Evolutionary conservation across 2,329 filamentous ascomycete genomes (phyloP).

Genomic region (Diaporthe helianthi): DNA sequence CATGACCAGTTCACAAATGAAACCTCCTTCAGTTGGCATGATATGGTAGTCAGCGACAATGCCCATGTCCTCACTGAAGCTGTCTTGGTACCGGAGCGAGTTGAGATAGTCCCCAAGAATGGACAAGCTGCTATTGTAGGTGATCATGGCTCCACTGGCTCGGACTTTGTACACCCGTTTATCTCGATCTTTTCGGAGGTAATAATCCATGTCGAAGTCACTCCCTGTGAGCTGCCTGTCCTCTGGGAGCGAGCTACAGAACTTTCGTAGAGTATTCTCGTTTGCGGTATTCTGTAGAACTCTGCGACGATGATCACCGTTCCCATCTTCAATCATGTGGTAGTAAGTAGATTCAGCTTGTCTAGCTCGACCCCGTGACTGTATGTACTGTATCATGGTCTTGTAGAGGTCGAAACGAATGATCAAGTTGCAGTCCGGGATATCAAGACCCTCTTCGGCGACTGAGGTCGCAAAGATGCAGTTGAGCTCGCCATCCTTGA

Average conservation of each 20-base stretch:
- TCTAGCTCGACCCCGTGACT: slow-evolving; percentile 87
- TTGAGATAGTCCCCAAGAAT: slow-evolving; percentile 78
- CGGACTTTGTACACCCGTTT: slow-evolving; percentile 66
- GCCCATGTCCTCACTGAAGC: slow-evolving; percentile 38
- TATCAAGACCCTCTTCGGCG: slow-evolving; percentile 72
- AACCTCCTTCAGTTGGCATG: slow-evolving; percentile 62
- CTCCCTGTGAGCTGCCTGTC: slow-evolving; percentile 73
- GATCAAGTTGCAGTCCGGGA: slow-evolving; percentile 71
- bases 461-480: slow-evolving; percentile 73
- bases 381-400: slow-evolving; percentile 93
- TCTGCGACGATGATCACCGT: slow-evolving; percentile 64
- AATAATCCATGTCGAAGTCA: slow-evolving; percentile 62
- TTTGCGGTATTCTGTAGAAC: slow-evolving; percentile 66
- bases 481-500: slow-evolving; percentile 65
- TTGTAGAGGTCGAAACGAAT: slow-evolving; percentile 85
- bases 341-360: slow-evolving; percentile 80
- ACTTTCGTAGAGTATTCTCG: slow-evolving; percentile 71
- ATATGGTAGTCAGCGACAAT: slow-evolving; percentile 67
- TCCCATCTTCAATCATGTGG: slow-evolving; percentile 80
- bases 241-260: slow-evolving; percentile 76
- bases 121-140: slow-evolving; percentile 74
- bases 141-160: slow-evolving; percentile 78
- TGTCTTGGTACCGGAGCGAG: slow-evolving; percentile 62
- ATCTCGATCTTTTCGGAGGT: slow-evolving; percentile 57
- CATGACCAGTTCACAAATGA: slow-evolving; percentile 79